Base-by-base conservation (phyloP, 208 protist genomes). In the Leptomonas pyrrhocoris region DNA sequence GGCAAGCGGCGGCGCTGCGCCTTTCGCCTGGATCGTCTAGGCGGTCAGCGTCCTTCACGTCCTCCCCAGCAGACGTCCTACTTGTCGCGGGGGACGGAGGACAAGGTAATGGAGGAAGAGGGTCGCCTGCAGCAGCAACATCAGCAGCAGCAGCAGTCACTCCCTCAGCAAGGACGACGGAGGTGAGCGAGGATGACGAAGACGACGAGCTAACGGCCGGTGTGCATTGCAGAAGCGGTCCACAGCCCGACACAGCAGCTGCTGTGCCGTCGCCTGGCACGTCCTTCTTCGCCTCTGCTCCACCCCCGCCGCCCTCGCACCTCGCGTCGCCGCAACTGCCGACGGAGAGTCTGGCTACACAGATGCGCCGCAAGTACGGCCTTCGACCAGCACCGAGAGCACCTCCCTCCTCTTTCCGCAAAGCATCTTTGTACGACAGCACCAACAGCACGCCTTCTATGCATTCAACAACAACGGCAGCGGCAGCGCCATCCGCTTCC, bases 301-400 rank as follows among this genome's bases (percentile, higher is more conserved):
- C 34, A 9, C 9, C 34, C 7, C 34, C 34, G 9, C 9, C 34
- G 9, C 34, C 34, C 7, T 38, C 19, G 11, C 31, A 30, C 23
- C 49, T 66, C 16, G 56, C 58, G 18, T 49, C 72, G 23, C 72
- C 64, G 19, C 62, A 42, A 15, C 42, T 69, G 71, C 63, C 71
- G 12, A 18, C 31, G 4, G 64, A 67, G n/a, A 71, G 72, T 23
- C n/a, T 77, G 2, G 72, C 56, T 0, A 42, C 72, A 48, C 62
- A 71, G 38, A 25, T 77, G 48, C 72, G 72, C 8, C 72, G 63
- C 19, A 77, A 77, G 56, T 71, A 77, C 30, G 48, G 57, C 21
- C 46, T 77, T 2, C 63, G 43, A 15, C 60, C 56, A 36, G 60
- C 54, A 18, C 48, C 23, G n/a, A n/a, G n/a, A n/a, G n/a, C n/a